These are phyloP conservation scores for Solanum medicagineum DNA, from an alignment of 257 asterid species.

Conservation along the genomic window DNA sequence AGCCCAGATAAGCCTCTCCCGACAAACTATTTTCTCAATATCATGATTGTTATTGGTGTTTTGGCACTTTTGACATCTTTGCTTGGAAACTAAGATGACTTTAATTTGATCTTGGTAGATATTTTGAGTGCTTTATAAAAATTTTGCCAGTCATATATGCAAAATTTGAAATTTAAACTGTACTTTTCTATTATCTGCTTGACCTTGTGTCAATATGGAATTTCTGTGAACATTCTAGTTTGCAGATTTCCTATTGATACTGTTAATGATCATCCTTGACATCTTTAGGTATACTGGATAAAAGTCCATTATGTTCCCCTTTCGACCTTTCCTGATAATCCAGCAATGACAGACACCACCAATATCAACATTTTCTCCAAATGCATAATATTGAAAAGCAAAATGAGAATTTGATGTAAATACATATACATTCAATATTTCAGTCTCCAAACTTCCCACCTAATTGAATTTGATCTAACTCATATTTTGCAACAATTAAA, in stretches of 20 bases:
- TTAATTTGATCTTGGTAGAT: not conserved
- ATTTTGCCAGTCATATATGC: not conserved
- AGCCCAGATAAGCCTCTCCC: constrained; percentile 95
- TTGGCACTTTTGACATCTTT: constrained; percentile 70
- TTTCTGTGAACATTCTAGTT: not conserved
- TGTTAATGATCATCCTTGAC: not conserved
- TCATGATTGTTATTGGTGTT: constrained; percentile 70
- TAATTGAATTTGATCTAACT: not conserved
- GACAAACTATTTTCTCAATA: constrained; percentile 84
- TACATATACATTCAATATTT: too few relatives aligned
- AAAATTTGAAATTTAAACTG: not conserved
- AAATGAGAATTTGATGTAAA: too few relatives aligned
- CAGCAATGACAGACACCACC: too few relatives aligned
- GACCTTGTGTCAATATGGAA: not conserved
- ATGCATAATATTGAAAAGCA: too few relatives aligned
- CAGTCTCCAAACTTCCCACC: too few relatives aligned
- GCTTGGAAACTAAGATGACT: constrained; percentile 20
- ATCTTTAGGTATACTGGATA: not conserved
- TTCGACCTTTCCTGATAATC: not conserved
- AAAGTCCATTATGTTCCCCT: not conserved
- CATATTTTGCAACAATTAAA: not conserved
- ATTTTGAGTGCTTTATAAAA: not conserved
- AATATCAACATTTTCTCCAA: too few relatives aligned
- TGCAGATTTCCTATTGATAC: not conserved
- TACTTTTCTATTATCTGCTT: not conserved